Evolutionary conservation across 768 basidiomycete species (phyloP).

Genomic region (Trametopsis cervina): DNA sequence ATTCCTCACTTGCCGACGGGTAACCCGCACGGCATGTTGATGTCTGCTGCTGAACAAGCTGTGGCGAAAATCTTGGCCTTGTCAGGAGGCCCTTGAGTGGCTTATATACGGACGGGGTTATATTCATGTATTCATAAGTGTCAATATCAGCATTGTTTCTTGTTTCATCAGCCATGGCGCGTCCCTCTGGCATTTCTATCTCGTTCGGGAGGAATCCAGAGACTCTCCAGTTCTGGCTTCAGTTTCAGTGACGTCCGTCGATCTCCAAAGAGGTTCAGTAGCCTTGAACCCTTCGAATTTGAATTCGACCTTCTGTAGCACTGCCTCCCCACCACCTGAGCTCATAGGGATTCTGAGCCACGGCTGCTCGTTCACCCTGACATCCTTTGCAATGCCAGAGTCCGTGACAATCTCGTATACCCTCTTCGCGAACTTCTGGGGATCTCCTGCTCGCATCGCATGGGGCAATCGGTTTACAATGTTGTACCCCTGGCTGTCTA

Average conservation of each 20-base stretch:
- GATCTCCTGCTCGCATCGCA: conserved; percentile 18
- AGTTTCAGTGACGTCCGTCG: too few relatives aligned
- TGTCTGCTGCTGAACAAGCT: conserved; percentile 54
- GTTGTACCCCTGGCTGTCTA: conserved; percentile 14
- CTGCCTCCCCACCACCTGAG: conserved; percentile 15
- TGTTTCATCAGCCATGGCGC: too few relatives aligned
- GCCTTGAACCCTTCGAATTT: conserved; percentile 18
- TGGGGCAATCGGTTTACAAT: conserved; percentile 3
- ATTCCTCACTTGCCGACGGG: conserved; percentile 49
- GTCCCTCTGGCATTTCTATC: too few relatives aligned
- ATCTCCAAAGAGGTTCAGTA: conserved; percentile 19
- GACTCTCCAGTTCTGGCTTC: too few relatives aligned
- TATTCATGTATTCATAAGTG: too few relatives aligned
- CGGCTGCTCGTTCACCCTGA: conserved; percentile 8
- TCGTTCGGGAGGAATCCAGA: too few relatives aligned
- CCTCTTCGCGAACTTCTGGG: conserved; percentile 15
- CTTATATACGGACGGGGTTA: too few relatives aligned
- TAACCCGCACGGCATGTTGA: conserved; percentile 50
- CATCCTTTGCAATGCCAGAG: conserved; percentile 14
- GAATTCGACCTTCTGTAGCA: conserved; percentile 15
- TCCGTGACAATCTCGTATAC: conserved; percentile 21
- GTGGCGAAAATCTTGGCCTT: conserved; percentile 49
- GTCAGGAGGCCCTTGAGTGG: conserved; percentile 39
- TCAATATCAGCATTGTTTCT: too few relatives aligned
- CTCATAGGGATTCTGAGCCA: conserved; percentile 20